Percentiles rank a stretch among this genome's conserved stretches.
Evolutionary conservation across 2,329 filamentous ascomycete genomes (phyloP).

Genomic region (Sclerotinia glacialis): DNA sequence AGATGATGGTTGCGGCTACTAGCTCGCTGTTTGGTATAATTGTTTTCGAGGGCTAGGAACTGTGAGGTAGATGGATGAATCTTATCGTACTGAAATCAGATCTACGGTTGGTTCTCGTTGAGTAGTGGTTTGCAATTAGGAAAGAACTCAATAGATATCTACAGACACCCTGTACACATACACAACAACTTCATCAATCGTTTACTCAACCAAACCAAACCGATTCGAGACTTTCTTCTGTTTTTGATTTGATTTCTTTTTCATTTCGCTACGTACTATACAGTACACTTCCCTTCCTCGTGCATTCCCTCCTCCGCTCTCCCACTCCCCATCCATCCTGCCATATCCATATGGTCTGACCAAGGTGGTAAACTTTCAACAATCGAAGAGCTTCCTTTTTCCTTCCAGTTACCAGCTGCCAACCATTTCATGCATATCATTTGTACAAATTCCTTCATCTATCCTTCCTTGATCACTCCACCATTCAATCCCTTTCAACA

Average conservation of each 20-base stretch:
- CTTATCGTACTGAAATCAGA: too few relatives aligned
- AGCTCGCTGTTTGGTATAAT: too few relatives aligned
- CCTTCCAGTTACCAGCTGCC: background rate
- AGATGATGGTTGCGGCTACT: too few relatives aligned
- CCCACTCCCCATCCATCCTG: background rate
- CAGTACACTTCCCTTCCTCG: background rate
- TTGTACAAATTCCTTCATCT: conserved; percentile 9
- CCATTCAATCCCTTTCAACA: background rate
- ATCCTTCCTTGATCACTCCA: background rate
- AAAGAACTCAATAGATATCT: too few relatives aligned
- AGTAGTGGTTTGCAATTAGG: too few relatives aligned
- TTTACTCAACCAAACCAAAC: background rate
- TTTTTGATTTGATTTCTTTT: background rate
- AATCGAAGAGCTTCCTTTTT: background rate
- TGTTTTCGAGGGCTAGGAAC: too few relatives aligned
- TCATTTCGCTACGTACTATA: conserved; percentile 6
- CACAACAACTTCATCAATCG: background rate
- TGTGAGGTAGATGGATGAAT: too few relatives aligned
- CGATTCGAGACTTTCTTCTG: background rate
- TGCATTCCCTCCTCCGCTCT: background rate
- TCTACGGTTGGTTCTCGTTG: too few relatives aligned
- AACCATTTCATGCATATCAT: background rate
- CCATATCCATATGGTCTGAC: background rate
- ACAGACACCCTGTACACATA: too few relatives aligned
- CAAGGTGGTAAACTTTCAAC: background rate